Percentiles rank a stretch among this genome's conserved stretches.
phyloP scores from a whole-genome alignment of 805 yeast species.

The Pichia cephalocereana region DNA sequence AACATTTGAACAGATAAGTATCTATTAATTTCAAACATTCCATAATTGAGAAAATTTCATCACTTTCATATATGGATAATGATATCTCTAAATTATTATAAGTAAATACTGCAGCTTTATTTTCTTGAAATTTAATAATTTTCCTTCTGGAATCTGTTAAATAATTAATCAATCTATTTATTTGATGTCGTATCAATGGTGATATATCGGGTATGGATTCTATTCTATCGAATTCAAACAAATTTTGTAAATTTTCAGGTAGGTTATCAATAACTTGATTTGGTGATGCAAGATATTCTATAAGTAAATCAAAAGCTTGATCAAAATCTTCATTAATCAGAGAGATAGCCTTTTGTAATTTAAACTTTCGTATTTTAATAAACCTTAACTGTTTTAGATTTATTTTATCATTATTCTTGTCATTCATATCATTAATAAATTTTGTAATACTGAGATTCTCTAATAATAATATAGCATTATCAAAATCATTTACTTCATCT shows the following conservation, averaged over 20 bases:
- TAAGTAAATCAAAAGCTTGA: constrained; percentile 36
- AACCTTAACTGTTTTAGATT: constrained; percentile 25
- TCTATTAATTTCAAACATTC: constrained; percentile 47
- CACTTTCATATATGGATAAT: constrained; percentile 28
- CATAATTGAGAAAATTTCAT: constrained; percentile 12
- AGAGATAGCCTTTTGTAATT: constrained; percentile 33
- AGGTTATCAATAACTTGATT: constrained; percentile 37
- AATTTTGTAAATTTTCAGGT: constrained; percentile 26
- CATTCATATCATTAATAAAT: constrained; percentile 8
- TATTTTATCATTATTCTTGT: background rate
- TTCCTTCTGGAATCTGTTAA: constrained; percentile 47
- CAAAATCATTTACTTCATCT: constrained; percentile 22
- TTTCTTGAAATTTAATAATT: constrained; percentile 32
- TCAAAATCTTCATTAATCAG: constrained; percentile 19
- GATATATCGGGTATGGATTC: background rate
- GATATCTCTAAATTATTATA: constrained; percentile 41
- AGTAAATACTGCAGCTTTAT: constrained; percentile 25
- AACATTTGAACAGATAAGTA: constrained; percentile 68
- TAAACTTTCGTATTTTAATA: constrained; percentile 33
- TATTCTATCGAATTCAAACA: background rate
- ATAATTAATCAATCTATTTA: constrained; percentile 33
- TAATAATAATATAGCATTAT: constrained; percentile 37
- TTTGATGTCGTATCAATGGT: background rate
- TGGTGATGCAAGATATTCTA: constrained; percentile 53
- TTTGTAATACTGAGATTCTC: constrained; percentile 23